Evolutionary conservation across 176 grass and related monocot genomes (phyloP).

Genomic region (Themeda triandra): DNA sequence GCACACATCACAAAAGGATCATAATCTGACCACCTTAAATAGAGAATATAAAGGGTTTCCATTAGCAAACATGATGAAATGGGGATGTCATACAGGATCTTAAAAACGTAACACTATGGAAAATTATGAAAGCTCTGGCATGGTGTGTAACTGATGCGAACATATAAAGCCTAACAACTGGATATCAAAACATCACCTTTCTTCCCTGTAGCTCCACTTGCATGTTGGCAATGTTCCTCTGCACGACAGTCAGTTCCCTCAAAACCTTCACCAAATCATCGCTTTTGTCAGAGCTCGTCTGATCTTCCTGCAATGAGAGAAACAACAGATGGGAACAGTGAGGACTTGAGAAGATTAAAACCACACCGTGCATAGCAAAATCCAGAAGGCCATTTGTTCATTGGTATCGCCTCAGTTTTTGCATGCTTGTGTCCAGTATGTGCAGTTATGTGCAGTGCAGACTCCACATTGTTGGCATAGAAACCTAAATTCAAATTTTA

Average conservation of each 20-base stretch:
- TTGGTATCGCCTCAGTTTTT: neutral
- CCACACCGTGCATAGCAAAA: neutral
- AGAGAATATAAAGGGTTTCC: neutral
- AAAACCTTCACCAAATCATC: conserved; percentile 90
- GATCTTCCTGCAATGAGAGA: conserved; percentile 62
- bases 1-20: neutral
- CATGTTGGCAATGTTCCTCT: conserved; percentile 88
- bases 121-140: neutral
- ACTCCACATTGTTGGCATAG: neutral
- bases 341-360: neutral
- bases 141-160: neutral
- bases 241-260: conserved; percentile 78
- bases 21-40: neutral
- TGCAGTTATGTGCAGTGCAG: neutral
- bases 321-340: neutral
- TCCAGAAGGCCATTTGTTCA: neutral
- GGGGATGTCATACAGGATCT: neutral
- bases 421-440: neutral
- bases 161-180: neutral
- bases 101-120: neutral
- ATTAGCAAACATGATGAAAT: neutral
- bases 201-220: conserved; percentile 97
- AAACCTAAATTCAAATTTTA: neutral
- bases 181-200: conserved; percentile 55
- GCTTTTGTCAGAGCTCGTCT: conserved; percentile 69